Percentiles rank a stretch among this genome's conserved stretches.
phyloP scores from a whole-genome alignment of 768 basidiomycete genomes.

The Lentinus tigrinus region DNA sequence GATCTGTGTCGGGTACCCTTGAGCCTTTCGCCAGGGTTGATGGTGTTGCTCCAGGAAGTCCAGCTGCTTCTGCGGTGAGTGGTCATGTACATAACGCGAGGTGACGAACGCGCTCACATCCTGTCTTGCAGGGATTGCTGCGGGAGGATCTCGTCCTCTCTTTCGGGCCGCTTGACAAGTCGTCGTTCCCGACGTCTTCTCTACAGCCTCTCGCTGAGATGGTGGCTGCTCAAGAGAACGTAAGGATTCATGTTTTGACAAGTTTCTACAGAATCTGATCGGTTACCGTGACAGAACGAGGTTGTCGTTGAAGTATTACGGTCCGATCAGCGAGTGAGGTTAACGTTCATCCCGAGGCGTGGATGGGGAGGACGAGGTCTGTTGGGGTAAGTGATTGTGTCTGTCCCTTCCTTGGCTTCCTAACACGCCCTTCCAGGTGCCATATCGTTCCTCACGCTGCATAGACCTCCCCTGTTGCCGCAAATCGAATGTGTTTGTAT shows the following conservation, averaged over 20 bases:
- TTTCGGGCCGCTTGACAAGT: conserved; percentile 63
- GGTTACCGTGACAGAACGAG: conserved; percentile 42
- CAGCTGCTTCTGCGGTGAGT: conserved; percentile 79
- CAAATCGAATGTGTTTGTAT: not conserved
- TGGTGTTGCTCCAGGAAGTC: conserved; percentile 75
- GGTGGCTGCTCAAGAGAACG: conserved; percentile 80
- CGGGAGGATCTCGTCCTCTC: conserved; percentile 70
- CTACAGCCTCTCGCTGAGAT: conserved; percentile 70
- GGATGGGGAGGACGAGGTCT: conserved; percentile 89
- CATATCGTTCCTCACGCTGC: conserved; percentile 22
- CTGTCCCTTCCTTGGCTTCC: not conserved
- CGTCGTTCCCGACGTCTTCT: conserved; percentile 51
- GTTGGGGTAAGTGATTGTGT: conserved; percentile 58
- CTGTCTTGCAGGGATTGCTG: conserved; percentile 53
- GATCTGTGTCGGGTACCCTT: conserved; percentile 4
- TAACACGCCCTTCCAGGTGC: conserved; percentile 9
- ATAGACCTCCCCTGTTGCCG: not conserved
- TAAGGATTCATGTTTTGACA: conserved; percentile 39
- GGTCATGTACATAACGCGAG: conserved; percentile 11
- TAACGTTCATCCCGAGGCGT: conserved; percentile 23
- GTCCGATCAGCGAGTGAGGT: conserved; percentile 35
- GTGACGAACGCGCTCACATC: not conserved
- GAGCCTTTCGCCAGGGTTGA: conserved; percentile 80
- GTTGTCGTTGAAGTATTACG: conserved; percentile 61
- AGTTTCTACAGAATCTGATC: too few species aligned